phyloP scores from a whole-genome alignment of 495 filamentous ascomycete genomes.

The Chaetomidium leptoderma region DNA sequence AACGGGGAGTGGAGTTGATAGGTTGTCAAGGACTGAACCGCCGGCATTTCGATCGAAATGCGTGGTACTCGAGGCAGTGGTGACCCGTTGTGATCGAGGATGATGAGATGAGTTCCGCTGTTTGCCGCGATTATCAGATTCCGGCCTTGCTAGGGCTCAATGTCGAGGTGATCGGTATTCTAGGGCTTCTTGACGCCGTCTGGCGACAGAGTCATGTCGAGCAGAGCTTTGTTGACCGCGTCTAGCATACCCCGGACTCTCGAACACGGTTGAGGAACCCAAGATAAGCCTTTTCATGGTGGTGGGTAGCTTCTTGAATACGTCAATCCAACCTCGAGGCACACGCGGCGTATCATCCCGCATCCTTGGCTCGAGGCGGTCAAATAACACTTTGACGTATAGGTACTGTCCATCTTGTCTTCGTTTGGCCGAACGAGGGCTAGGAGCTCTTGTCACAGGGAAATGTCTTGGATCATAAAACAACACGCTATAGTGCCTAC shows the following conservation, averaged over 20 bases:
- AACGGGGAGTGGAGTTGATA: constrained; percentile 15
- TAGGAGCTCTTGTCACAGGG: constrained; percentile 17
- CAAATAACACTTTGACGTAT: constrained; percentile 25
- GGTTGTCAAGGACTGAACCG: constrained; percentile 4
- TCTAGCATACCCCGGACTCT: too few species aligned
- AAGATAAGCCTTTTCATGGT: constrained; percentile 22
- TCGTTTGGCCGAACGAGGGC: constrained; percentile 13
- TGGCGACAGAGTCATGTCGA: not conserved
- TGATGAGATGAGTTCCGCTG: not conserved
- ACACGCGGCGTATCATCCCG: constrained; percentile 19
- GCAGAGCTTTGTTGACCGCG: constrained; percentile 10
- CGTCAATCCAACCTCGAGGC: constrained; percentile 17
- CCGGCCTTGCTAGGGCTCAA: constrained; percentile 1
- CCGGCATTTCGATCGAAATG: not conserved
- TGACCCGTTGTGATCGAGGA: not conserved
- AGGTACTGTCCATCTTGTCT: constrained; percentile 23
- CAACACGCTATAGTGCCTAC: too few species aligned
- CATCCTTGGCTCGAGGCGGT: constrained; percentile 19
- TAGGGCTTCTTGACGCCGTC: not conserved
- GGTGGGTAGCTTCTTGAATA: constrained; percentile 20
- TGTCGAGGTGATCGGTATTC: not conserved
- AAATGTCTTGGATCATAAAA: constrained; percentile 18
- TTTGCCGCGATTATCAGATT: not conserved
- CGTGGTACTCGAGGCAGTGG: not conserved
- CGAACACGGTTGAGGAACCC: constrained; percentile 18